Percentiles rank a stretch among this genome's conserved stretches.
Evolutionary conservation across 768 basidiomycete species (phyloP).

Genomic region (Lentinula guzmanii): DNA sequence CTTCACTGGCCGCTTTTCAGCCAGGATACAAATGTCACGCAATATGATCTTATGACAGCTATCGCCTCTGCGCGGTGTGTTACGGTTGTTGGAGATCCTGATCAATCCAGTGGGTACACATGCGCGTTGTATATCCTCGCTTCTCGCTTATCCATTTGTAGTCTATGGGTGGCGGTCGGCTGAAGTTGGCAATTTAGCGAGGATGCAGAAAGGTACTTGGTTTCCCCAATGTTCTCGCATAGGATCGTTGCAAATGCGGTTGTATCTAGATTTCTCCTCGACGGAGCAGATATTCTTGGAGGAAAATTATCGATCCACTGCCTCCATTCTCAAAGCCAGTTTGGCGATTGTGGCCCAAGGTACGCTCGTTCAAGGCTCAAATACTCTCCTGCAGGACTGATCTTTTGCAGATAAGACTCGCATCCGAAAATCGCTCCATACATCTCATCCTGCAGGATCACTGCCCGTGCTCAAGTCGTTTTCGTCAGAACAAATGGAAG

Average conservation of each 20-base stretch:
- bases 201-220: constrained; percentile 56
- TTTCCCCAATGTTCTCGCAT: not conserved
- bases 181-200: constrained; percentile 66
- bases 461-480: constrained; percentile 53
- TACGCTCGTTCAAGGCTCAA: constrained; percentile 16
- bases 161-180: constrained; percentile 87
- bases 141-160: constrained; percentile 15
- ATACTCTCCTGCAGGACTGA: not conserved
- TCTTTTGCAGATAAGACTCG: constrained; percentile 56
- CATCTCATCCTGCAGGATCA: constrained; percentile 58
- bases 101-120: constrained; percentile 63
- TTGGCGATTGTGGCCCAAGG: constrained; percentile 82
- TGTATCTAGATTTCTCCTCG: constrained; percentile 52
- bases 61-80: constrained; percentile 56
- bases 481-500: constrained; percentile 55
- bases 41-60: constrained; percentile 73
- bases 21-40: constrained; percentile 78
- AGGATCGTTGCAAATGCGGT: not conserved
- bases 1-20: constrained; percentile 21
- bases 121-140: constrained; percentile 7
- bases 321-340: constrained; percentile 64
- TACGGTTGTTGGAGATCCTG: constrained; percentile 86
- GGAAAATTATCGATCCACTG: constrained; percentile 84
- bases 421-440: constrained; percentile 66
- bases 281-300: constrained; percentile 72